These are phyloP conservation scores for Thelonectria olida DNA, from an alignment of 2,329 filamentous ascomycete genomes.

Conservation along the genomic window DNA sequence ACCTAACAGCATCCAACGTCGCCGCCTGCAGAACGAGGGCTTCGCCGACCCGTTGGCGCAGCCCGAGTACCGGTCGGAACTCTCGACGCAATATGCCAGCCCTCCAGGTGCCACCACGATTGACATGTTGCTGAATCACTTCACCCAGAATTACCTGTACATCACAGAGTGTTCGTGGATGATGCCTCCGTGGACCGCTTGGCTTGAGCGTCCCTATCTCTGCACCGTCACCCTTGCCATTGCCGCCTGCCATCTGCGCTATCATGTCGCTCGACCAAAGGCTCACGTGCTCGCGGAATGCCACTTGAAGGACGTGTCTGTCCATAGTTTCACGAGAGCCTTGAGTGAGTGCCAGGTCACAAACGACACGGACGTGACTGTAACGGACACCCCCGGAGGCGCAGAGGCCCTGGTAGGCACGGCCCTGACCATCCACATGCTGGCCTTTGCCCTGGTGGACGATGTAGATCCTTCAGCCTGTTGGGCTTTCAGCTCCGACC, in stretches of 20 bases:
- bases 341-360: neutral
- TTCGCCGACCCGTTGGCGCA: constrained; percentile 1
- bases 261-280: neutral
- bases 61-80: neutral
- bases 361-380: neutral
- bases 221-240: constrained; percentile 3
- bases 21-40: neutral
- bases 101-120: neutral
- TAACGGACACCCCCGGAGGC: neutral
- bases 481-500: constrained; percentile 8
- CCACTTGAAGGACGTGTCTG: constrained; percentile 2
- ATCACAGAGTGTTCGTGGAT: constrained; percentile 2
- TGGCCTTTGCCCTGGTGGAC: constrained; percentile 9
- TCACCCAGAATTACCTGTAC: neutral
- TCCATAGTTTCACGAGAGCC: neutral
- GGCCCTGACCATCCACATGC: constrained; percentile 8
- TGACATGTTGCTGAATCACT: constrained; percentile 1
- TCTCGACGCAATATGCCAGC: neutral
- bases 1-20: neutral
- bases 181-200: neutral
- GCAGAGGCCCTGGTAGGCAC: constrained; percentile 9
- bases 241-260: constrained; percentile 5
- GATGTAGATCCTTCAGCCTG: neutral
- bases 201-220: neutral
- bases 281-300: constrained; percentile 7